These are phyloP conservation scores for Taphrina flavorubra DNA, from an alignment of 1,139 yeast genomes.

Conservation along the genomic window DNA sequence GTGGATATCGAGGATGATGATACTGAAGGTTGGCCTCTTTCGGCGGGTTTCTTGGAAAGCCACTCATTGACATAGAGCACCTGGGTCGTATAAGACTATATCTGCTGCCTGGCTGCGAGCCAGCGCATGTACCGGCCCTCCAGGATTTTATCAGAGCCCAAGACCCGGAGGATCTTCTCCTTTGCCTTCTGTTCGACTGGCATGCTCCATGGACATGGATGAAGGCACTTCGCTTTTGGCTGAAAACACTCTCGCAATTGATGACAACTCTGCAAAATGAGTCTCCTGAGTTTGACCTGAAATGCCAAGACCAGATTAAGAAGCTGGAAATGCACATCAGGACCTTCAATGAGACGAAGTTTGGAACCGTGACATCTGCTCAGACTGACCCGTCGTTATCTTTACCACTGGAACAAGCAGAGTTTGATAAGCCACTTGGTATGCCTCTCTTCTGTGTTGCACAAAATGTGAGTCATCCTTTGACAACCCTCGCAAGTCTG, in stretches of 20 bases:
- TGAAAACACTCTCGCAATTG: slow-evolving; percentile 39
- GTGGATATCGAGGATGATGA: slow-evolving; percentile 51
- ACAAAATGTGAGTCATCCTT: slow-evolving; percentile 43
- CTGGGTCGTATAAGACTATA: slow-evolving; percentile 52
- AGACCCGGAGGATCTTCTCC: slow-evolving; percentile 34
- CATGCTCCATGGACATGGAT: slow-evolving; percentile 45
- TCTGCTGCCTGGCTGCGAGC: slow-evolving; percentile 47
- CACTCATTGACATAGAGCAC: slow-evolving; percentile 42
- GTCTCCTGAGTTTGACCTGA: slow-evolving; percentile 7
- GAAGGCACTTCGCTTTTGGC: slow-evolving; percentile 40
- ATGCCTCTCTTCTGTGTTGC: slow-evolving; percentile 49
- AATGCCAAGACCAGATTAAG: neutral
- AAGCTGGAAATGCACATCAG: slow-evolving; percentile 21
- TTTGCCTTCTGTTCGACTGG: slow-evolving; percentile 46
- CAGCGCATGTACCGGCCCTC: slow-evolving; percentile 37
- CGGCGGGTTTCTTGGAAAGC: neutral
- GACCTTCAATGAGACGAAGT: slow-evolving; percentile 17
- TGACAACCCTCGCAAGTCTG: neutral
- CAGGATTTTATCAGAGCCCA: slow-evolving; percentile 22
- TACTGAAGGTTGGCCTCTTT: slow-evolving; percentile 48
- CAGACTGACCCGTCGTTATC: slow-evolving; percentile 31
- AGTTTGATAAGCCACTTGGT: slow-evolving; percentile 51
- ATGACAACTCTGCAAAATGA: slow-evolving; percentile 22
- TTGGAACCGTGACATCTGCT: neutral
- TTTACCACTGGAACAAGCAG: slow-evolving; percentile 51